Evolutionary conservation across 2,329 filamentous ascomycete species (phyloP).

Genomic region (Verticillium nubilum): DNA sequence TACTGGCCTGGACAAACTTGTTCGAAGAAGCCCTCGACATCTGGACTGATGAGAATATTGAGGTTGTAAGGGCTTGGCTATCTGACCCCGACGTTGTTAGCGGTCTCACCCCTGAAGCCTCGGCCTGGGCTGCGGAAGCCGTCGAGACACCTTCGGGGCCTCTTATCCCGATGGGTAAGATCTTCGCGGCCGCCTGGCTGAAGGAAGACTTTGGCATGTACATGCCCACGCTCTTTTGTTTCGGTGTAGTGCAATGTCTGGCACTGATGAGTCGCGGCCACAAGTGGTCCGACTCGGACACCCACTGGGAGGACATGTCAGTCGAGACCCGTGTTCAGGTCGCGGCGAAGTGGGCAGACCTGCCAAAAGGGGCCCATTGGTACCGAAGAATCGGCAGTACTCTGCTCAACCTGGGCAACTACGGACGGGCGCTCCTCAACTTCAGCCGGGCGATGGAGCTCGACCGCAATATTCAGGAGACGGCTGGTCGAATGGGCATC

Average conservation of each 20-base stretch:
- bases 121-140: slow-evolving; percentile 22
- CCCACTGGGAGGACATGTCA: slow-evolving; percentile 29
- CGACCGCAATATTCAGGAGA: slow-evolving; percentile 31
- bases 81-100: slow-evolving; percentile 24
- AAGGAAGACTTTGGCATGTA: slow-evolving; percentile 26
- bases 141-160: slow-evolving; percentile 21
- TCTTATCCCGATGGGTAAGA: slow-evolving; percentile 29
- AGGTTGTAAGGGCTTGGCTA: slow-evolving; percentile 28
- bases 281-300: slow-evolving; percentile 28
- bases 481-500: slow-evolving; percentile 32
- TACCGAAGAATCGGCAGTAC: slow-evolving; percentile 34
- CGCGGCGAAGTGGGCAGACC: slow-evolving; percentile 30
- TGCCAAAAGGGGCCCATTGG: slow-evolving; percentile 28
- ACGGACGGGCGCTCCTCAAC: slow-evolving; percentile 26
- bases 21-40: slow-evolving; percentile 37
- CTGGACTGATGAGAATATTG: slow-evolving; percentile 32
- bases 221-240: slow-evolving; percentile 33
- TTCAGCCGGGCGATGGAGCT: slow-evolving; percentile 29
- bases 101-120: slow-evolving; percentile 21
- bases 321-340: slow-evolving; percentile 27
- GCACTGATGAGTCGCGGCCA: slow-evolving; percentile 31
- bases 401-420: slow-evolving; percentile 28
- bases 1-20: slow-evolving; percentile 33
- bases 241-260: slow-evolving; percentile 36
- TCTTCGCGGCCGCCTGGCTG: slow-evolving; percentile 33